Evolutionary conservation across 1,284 basidiomycete species (phyloP), one percentile per base, ranked within the genome.

Genomic region (Ganoderma lingzhi): DNA sequence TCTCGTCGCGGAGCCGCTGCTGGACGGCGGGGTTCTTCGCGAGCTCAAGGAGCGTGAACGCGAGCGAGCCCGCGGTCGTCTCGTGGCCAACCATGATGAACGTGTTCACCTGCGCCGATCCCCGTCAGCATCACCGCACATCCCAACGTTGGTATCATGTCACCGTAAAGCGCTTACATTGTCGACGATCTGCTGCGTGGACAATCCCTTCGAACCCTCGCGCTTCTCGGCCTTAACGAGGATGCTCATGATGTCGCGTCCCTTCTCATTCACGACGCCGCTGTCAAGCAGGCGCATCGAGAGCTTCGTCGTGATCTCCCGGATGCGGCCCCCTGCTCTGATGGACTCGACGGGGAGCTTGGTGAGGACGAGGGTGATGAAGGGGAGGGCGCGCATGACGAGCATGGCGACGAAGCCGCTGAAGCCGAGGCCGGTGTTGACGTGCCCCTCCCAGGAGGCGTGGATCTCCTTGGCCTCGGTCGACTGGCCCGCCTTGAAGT

Each of bases 1-100:
- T 79, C 71, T 92, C 90, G 23, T 84, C 81, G 6, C 89, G 85
- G 12, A 91, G 79, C 53, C 80, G 83, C 51, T 79, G 73, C 76
- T 91, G 89, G 15, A 83, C 80, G 2, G 84, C 82, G 0, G 80
- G 85, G 65, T 86, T 74, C 45, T 80, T 80, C 0, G 84, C 83
- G 1, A 91, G 84, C 73, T 88, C 85, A 66, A 76, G 78, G 15
- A 81, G 72, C n/a, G 77, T 76, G 76, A 78, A 80, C 15, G 76
- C 76, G 35, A 80, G 67, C 35, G 79, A 74, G 56, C 69, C 75
- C 30, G 79, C 76, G 19, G 79, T 80, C 12, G 80, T 81, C 69
- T 80, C 80, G 69, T 80, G 78, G 30, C 80, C 80, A 23, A 79
- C 79, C 62, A 80, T 72, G 37, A 79, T 75, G 63, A 81, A 68